phyloP scores from a whole-genome alignment of 176 grass and related monocot species.

The Tuctoria greenei region DNA sequence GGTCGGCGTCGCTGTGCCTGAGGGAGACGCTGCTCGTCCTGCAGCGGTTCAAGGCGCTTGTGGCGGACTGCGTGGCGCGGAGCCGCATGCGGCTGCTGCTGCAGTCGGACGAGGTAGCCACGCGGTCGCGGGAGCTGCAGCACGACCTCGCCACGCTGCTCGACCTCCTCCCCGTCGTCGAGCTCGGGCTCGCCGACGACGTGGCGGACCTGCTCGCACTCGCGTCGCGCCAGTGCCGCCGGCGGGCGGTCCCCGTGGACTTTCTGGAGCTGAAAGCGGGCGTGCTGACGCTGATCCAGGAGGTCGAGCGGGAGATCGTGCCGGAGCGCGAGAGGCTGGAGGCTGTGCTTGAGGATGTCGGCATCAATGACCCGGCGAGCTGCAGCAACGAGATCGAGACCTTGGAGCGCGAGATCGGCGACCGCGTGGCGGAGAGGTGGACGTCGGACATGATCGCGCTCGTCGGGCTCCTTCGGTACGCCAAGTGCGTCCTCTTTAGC shows the following conservation, averaged over 20 bases:
- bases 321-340: conserved; percentile 56
- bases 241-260: conserved; percentile 27
- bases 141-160: conserved; percentile 79
- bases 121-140: conserved; percentile 58
- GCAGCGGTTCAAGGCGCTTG: conserved; percentile 76
- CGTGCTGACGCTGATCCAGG: conserved; percentile 63
- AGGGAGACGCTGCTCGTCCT: conserved; percentile 76
- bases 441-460: conserved; percentile 72
- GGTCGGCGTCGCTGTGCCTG: conserved; percentile 77
- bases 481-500: conserved; percentile 89
- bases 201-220: conserved; percentile 62
- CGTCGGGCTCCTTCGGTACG: conserved; percentile 75
- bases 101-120: conserved; percentile 57
- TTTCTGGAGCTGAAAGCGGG: conserved; percentile 42
- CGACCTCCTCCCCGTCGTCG: conserved; percentile 59
- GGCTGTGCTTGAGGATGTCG: conserved; percentile 59
- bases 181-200: conserved; percentile 64
- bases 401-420: conserved; percentile 83
- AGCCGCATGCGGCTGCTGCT: conserved; percentile 70
- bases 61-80: conserved; percentile 60
- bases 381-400: conserved; percentile 88
- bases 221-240: conserved; percentile 64
- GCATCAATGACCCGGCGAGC: conserved; percentile 60
- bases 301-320: conserved; percentile 75
- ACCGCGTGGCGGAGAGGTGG: conserved; percentile 70